These are phyloP conservation scores for Aspergillus thermomutatus DNA, from an alignment of 2,329 filamentous ascomycete genomes.

Conservation along the genomic window DNA sequence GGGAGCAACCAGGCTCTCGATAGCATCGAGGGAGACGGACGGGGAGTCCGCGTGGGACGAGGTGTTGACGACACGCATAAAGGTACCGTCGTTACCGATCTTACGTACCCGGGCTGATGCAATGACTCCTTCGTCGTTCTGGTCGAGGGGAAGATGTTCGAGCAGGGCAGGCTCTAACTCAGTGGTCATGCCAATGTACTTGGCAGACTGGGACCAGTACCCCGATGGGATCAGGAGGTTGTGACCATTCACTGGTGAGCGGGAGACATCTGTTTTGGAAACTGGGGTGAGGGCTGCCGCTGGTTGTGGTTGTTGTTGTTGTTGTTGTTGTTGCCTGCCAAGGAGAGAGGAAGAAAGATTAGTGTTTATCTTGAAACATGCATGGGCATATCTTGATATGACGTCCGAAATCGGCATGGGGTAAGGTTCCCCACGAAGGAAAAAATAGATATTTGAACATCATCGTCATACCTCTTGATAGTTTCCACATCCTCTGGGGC, in stretches of 20 bases:
- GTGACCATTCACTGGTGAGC: slow-evolving; percentile 12
- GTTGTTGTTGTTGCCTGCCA: slow-evolving; percentile 17
- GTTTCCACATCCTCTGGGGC: slow-evolving; percentile 25
- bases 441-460: background rate
- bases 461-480: slow-evolving; percentile 35
- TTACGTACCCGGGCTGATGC: slow-evolving; percentile 36
- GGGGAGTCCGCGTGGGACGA: slow-evolving; percentile 30
- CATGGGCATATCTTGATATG: slow-evolving; percentile 10
- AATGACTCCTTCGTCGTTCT: slow-evolving; percentile 38
- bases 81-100: slow-evolving; percentile 38
- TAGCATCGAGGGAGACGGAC: slow-evolving; percentile 36
- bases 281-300: slow-evolving; percentile 18
- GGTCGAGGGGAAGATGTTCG: slow-evolving; percentile 38
- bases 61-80: slow-evolving; percentile 38
- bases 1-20: slow-evolving; percentile 43
- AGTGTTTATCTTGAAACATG: slow-evolving; percentile 4
- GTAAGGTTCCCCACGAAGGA: slow-evolving; percentile 2
- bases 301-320: background rate
- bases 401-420: slow-evolving; percentile 20
- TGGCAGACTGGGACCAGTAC: slow-evolving; percentile 37
- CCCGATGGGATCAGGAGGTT: slow-evolving; percentile 28
- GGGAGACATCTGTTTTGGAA: slow-evolving; percentile 19
- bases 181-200: slow-evolving; percentile 43
- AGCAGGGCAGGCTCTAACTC: slow-evolving; percentile 41
- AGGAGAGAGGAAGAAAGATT: slow-evolving; percentile 10